Conservation (phyloP, 129 eudicot species). For the Kitagawia praeruptora region DNA sequence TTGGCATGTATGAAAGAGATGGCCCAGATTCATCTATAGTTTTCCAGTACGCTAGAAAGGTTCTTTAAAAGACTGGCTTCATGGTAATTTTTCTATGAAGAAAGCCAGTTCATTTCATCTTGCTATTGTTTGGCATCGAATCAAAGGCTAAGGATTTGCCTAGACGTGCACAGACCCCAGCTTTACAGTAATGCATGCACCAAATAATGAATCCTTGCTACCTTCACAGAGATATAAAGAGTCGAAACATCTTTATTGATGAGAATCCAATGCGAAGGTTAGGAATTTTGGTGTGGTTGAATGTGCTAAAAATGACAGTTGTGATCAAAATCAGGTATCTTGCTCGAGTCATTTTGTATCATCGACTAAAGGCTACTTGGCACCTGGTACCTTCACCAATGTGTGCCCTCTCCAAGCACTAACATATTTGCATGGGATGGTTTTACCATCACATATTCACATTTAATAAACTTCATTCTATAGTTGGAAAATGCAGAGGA, state of each 20-base stretch:
- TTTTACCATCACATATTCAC: no score
- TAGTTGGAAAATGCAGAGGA: constrained; percentile 33
- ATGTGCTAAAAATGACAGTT: constrained; percentile 21
- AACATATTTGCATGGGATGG: constrained; percentile 45
- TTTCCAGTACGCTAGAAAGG: no score
- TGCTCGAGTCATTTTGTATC: constrained; percentile 21
- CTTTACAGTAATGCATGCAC: constrained; percentile 64
- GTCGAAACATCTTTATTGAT: no score
- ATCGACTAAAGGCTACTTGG: constrained; percentile 55
- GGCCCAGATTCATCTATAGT: no score
- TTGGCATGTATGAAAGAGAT: no score
- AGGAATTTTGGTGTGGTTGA: constrained; percentile 71
- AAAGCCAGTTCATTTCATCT: constrained; percentile 69
- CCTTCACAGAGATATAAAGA: no score
- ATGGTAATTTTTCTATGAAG: constrained; percentile 84
- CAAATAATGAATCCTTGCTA: no score
- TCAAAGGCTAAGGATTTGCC: constrained; percentile 70
- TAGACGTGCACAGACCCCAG: constrained; percentile 52
- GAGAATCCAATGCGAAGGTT: constrained; percentile 65
- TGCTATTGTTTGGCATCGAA: constrained; percentile 77
- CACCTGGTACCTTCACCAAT: constrained; percentile 33
- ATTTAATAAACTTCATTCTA: constrained; percentile 19
- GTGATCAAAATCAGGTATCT: constrained; percentile 14
- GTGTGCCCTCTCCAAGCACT: constrained; percentile 22
- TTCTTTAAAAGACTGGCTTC: constrained; percentile 88